A percentile compares a stretch with the other conserved stretches of the same genome.
Evolutionary conservation across 805 yeast species (phyloP).

Genomic region (Starmera caribaea): DNA sequence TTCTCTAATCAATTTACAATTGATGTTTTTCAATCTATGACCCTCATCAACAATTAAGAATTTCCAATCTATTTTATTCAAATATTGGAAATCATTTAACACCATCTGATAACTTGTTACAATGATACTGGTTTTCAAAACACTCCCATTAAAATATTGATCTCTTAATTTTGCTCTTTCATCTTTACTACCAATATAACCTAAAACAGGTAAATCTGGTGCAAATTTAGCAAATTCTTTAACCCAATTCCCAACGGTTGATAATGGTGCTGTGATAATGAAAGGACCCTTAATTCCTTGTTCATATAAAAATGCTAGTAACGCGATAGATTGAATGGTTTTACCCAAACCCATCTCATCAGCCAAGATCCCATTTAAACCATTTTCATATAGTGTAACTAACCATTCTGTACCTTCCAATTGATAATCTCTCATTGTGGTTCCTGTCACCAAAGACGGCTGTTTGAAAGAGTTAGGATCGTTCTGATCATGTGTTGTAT

Average conservation of each 20-base stretch:
- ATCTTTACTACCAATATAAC: constrained; percentile 55
- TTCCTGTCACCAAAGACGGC: constrained; percentile 46
- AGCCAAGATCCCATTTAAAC: constrained; percentile 88
- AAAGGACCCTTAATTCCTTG: constrained; percentile 75
- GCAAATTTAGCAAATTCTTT: constrained; percentile 65
- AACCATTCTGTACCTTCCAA: constrained; percentile 89
- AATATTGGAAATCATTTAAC: constrained; percentile 51
- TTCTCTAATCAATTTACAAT: constrained; percentile 64
- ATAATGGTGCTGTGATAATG: constrained; percentile 68
- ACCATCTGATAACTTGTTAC: constrained; percentile 79
- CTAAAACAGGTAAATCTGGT: constrained; percentile 52
- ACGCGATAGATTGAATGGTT: constrained; percentile 79
- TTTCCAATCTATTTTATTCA: constrained; percentile 58
- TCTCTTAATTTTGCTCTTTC: constrained; percentile 39
- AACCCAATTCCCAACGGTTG: constrained; percentile 82
- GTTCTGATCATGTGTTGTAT: constrained; percentile 11
- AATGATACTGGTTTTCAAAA: constrained; percentile 29
- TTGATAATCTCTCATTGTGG: constrained; percentile 72
- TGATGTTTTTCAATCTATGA: constrained; percentile 79
- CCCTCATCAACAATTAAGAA: constrained; percentile 93
- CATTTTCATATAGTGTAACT: constrained; percentile 81
- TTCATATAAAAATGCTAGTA: constrained; percentile 66
- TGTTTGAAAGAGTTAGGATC: constrained; percentile 28
- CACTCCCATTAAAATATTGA: constrained; percentile 8
- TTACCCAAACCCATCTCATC: constrained; percentile 98